Conservation (phyloP, 2,329 filamentous ascomycete species). For the Botrytis fragariae region DNA sequence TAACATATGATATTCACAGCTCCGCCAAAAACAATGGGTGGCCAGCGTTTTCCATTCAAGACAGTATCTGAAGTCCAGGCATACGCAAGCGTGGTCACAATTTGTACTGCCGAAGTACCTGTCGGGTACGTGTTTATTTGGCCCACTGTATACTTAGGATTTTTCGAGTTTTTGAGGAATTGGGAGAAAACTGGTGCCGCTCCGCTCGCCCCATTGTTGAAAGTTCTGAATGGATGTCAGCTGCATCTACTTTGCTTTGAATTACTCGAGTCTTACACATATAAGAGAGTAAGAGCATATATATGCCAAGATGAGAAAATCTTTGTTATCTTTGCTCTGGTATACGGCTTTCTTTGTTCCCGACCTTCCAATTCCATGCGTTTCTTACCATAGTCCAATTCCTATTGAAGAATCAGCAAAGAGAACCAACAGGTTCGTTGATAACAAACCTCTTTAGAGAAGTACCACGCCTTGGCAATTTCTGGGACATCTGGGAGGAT, state of each 20-base stretch:
- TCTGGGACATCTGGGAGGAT: slow-evolving; percentile 41
- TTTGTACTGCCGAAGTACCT: slow-evolving; percentile 31
- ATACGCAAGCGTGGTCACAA: slow-evolving; percentile 33
- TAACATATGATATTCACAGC: slow-evolving; percentile 18
- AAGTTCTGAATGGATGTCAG: slow-evolving; percentile 1
- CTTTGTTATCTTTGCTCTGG: slow-evolving; percentile 37
- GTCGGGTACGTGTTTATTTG: slow-evolving; percentile 39
- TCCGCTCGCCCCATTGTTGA: slow-evolving; percentile 11
- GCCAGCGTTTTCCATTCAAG: slow-evolving; percentile 35
- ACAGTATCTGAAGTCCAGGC: slow-evolving; percentile 36
- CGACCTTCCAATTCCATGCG: slow-evolving; percentile 39
- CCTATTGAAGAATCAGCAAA: background rate
- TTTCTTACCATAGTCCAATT: slow-evolving; percentile 20
- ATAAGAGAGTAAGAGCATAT: slow-evolving; percentile 37
- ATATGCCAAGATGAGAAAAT: slow-evolving; percentile 43
- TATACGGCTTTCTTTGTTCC: slow-evolving; percentile 41
- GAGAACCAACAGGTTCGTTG: slow-evolving; percentile 23
- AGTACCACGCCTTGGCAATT: slow-evolving; percentile 26
- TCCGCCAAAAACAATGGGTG: slow-evolving; percentile 52
- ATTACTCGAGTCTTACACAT: slow-evolving; percentile 24
- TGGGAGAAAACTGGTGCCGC: slow-evolving; percentile 41
- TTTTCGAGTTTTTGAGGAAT: slow-evolving; percentile 45
- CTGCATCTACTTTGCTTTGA: background rate
- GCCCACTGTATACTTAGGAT: slow-evolving; percentile 31
- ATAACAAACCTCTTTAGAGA: slow-evolving; percentile 14